Evolutionary conservation across 2,329 filamentous ascomycete genomes (phyloP).

Genomic region (Claviceps paspali): DNA sequence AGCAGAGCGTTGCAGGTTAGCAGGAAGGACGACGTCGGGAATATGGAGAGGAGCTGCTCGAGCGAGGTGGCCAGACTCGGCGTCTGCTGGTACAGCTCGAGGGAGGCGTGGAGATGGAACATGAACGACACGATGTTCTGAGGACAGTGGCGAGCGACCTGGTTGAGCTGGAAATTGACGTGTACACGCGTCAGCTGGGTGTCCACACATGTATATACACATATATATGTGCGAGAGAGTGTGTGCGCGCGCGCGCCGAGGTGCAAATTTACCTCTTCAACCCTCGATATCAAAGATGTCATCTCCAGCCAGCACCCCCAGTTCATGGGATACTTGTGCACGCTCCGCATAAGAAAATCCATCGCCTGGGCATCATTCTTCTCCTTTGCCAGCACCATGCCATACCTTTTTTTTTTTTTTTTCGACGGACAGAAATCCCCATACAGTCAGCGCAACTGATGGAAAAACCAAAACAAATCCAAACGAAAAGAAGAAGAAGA

Average conservation of each 20-base stretch:
- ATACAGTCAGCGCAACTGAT: too few species aligned
- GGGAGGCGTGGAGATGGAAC: conserved; percentile 79
- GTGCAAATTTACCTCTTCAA: conserved; percentile 55
- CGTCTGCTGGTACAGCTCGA: conserved; percentile 81
- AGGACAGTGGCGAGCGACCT: conserved; percentile 57
- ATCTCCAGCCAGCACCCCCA: conserved; percentile 97
- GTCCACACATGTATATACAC: too few species aligned
- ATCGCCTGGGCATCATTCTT: conserved; percentile 80
- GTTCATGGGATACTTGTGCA: conserved; percentile 83
- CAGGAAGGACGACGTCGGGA: conserved; percentile 77
- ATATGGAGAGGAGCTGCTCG: conserved; percentile 65
- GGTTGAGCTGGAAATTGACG: conserved; percentile 42
- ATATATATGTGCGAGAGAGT: too few species aligned
- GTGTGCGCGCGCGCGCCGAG: too few species aligned
- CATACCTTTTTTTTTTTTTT: too few species aligned
- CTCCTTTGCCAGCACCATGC: conserved; percentile 75
- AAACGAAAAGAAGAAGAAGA: neutral
- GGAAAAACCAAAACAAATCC: too few species aligned
- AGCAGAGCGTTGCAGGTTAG: conserved; percentile 80
- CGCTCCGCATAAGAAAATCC: conserved; percentile 74
- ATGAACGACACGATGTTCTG: conserved; percentile 88
- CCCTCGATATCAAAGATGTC: conserved; percentile 59
- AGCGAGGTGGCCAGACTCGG: conserved; percentile 60
- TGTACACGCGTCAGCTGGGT: too few species aligned
- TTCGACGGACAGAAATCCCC: too few species aligned